Evolutionary conservation across 202 grass and related monocot genomes (phyloP).

Genomic region (Schoenoplectus triqueter): DNA sequence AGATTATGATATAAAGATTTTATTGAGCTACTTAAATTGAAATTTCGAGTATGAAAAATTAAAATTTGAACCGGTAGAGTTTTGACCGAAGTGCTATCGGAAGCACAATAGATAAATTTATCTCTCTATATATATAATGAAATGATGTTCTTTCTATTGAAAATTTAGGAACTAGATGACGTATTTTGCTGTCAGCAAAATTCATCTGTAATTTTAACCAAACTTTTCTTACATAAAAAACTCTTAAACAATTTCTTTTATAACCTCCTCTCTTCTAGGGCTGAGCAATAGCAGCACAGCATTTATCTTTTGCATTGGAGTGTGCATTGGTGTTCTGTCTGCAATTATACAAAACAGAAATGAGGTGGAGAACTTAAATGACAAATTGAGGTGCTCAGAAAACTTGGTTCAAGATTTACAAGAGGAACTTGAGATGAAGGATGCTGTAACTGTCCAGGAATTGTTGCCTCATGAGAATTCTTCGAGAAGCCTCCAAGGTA

Average conservation of each 20-base stretch:
- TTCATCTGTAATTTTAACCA: not conserved
- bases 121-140: no score
- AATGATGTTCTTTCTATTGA: not conserved
- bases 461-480: constrained; percentile 51
- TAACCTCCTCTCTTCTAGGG: not conserved
- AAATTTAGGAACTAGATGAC: not conserved
- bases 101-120: no score
- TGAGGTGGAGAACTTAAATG: constrained; percentile 64
- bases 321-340: constrained; percentile 70
- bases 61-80: no score
- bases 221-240: not conserved
- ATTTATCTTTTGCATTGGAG: constrained; percentile 62
- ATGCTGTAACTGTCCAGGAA: constrained; percentile 77
- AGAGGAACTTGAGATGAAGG: constrained; percentile 94
- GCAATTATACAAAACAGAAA: constrained; percentile 72
- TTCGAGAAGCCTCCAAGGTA: constrained; percentile 50
- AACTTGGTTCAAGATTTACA: constrained; percentile 97
- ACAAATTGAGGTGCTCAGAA: constrained; percentile 65
- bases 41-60: no score
- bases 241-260: constrained; percentile 4
- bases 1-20: no score
- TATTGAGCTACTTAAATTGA: no score
- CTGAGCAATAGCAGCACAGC: constrained; percentile 18
- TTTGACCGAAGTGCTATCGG: no score
- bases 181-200: not conserved